Base-by-base conservation (phyloP, 805 yeast genomes). In the Aciculoconidium aculeatum region DNA sequence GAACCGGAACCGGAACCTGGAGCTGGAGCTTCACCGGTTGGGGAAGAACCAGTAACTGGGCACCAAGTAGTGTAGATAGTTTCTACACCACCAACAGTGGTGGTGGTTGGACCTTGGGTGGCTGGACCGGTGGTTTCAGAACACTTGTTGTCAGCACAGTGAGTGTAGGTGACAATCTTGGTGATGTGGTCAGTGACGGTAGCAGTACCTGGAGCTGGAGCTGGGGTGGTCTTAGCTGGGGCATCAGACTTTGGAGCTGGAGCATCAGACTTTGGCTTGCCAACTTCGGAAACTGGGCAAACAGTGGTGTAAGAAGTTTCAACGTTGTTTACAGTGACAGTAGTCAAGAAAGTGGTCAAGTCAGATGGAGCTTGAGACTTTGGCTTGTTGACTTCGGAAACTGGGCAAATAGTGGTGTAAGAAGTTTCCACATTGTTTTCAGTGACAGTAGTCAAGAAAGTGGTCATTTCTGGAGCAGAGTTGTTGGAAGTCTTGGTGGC, bases 11-110 rank as follows among this genome's bases (percentile, higher is more conserved):
- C 33, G 17, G 53, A 29, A 30, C 44, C 9, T 22, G 42, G 34
- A 36, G 46, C 39, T n/a, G 58, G 58, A 18, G 44, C 25, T 6
- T 52, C 44, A 7, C 58, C 50, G 34, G 49, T 39, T 32, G 58
- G 48, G 33, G 56, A 52, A 20, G 53, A 40, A 13, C 52, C 44
- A 28, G 43, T 31, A 12, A 41, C 25, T 31, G 62, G 62, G 40
- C 63, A 55, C 50, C 50, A 56, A 15, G 70, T 62, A 34, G 71
- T 59, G 52, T 56, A 70, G 21, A 56, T 51, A 14, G 67, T 60
- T 27, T 39, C 50, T 13, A 45, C 45, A 16, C 61, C 69, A 31
- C 51, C 40, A 16, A 52, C 49, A 21, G 60, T 51, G 21, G 55
- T 39, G 23, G 67, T 60, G 31, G 54, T 37, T 10, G 51, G 23